Conservation (phyloP, 768 basidiomycete species). For the Pisolithus microcarpus region DNA sequence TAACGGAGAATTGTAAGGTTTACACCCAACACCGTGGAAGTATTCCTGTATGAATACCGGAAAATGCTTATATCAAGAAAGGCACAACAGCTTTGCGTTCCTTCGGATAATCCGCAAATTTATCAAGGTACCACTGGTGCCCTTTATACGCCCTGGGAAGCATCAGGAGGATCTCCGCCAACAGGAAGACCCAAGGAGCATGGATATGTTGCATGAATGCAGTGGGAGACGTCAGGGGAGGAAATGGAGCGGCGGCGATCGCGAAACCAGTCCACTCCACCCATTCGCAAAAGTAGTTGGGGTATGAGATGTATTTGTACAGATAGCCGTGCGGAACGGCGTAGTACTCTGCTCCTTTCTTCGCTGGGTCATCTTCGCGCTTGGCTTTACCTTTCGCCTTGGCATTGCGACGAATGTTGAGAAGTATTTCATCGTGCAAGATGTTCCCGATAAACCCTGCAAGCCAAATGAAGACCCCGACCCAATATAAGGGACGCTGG, state of each 20-base stretch:
- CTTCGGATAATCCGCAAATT: slow-evolving; percentile 76
- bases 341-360: slow-evolving; percentile 46
- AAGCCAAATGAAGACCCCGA: slow-evolving; percentile 60
- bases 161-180: slow-evolving; percentile 71
- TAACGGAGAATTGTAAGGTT: too few species aligned
- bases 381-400: slow-evolving; percentile 28
- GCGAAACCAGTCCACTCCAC: slow-evolving; percentile 88
- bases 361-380: slow-evolving; percentile 19
- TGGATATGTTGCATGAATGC: slow-evolving; percentile 37
- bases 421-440: slow-evolving; percentile 83
- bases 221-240: slow-evolving; percentile 27
- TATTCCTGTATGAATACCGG: neutral
- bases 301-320: slow-evolving; percentile 76
- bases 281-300: slow-evolving; percentile 96
- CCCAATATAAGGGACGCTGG: slow-evolving; percentile 45
- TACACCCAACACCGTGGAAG: too few species aligned
- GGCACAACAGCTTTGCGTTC: slow-evolving; percentile 78
- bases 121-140: slow-evolving; percentile 77
- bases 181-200: slow-evolving; percentile 78
- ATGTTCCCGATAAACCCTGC: slow-evolving; percentile 74
- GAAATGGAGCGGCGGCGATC: slow-evolving; percentile 57
- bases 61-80: slow-evolving; percentile 45
- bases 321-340: slow-evolving; percentile 75
- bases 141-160: slow-evolving; percentile 73
- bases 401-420: slow-evolving; percentile 69